A percentile compares a stretch with the other conserved stretches of the same genome.
Evolutionary conservation across 1,284 basidiomycete species (phyloP).

Genomic region (Bjerkandera adusta): DNA sequence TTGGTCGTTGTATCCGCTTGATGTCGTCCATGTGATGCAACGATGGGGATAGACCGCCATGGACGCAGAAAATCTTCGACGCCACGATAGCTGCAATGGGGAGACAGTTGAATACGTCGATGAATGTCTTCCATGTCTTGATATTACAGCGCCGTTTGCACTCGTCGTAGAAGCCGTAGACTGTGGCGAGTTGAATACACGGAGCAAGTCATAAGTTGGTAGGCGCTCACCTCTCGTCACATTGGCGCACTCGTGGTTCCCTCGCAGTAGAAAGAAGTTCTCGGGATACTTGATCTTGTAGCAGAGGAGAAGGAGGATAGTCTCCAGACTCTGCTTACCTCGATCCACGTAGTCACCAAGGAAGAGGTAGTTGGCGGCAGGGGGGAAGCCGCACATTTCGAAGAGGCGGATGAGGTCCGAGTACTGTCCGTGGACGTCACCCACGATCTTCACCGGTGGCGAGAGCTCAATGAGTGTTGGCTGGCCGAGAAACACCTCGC

Average conservation of each 20-base stretch:
- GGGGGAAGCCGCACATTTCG: constrained; percentile 99
- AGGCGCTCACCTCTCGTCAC: constrained; percentile 85
- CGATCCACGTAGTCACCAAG: constrained; percentile 98
- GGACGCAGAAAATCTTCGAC: constrained; percentile 99
- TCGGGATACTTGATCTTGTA: constrained; percentile 99
- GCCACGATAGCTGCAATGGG: constrained; percentile 99
- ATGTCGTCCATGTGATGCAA: constrained; percentile 99
- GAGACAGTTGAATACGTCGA: constrained; percentile 99
- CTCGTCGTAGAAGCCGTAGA: constrained; percentile 99
- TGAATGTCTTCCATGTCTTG: constrained; percentile 99
- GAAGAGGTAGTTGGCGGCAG: constrained; percentile 97
- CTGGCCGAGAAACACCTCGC: constrained; percentile 95
- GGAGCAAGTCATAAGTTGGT: constrained; percentile 12
- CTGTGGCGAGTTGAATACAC: constrained; percentile 41
- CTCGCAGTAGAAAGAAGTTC: constrained; percentile 97
- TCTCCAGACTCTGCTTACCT: constrained; percentile 98
- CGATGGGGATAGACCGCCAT: constrained; percentile 97
- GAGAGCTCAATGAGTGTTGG: constrained; percentile 97
- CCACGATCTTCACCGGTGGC: constrained; percentile 99
- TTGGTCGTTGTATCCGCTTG: constrained; percentile 95
- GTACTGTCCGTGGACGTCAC: constrained; percentile 99
- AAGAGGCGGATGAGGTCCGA: constrained; percentile 97
- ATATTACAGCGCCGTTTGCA: constrained; percentile 99
- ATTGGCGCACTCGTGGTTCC: constrained; percentile 99
- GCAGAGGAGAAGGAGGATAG: constrained; percentile 93